Evolutionary conservation across 345 rosid genomes (phyloP).

Genomic region (Firmiana major): DNA sequence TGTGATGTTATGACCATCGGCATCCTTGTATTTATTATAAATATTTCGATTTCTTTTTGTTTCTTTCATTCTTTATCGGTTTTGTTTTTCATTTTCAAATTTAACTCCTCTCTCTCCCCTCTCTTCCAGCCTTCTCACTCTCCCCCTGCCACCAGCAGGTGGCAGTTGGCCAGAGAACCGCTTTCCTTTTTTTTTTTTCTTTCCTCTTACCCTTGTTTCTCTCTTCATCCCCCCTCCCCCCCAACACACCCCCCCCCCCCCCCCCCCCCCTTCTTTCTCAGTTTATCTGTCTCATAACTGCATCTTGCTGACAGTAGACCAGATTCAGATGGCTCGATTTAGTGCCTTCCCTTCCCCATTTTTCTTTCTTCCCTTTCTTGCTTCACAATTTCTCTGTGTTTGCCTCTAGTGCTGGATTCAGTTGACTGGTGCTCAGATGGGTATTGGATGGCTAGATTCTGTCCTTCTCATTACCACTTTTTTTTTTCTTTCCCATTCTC

Average conservation of each 20-base stretch:
- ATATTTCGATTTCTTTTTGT: background rate
- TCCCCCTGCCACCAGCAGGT: background rate
- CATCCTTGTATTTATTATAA: background rate
- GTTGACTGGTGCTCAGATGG: too few relatives aligned
- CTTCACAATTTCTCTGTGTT: background rate
- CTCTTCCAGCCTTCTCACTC: too few relatives aligned
- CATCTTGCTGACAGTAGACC: background rate
- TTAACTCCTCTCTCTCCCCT: background rate
- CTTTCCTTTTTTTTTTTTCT: background rate
- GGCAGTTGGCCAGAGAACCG: too few relatives aligned
- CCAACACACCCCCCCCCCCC: too few relatives aligned
- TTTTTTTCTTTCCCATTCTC: too few relatives aligned
- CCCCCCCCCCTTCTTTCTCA: background rate
- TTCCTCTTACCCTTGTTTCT: too few relatives aligned
- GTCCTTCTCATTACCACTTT: too few relatives aligned
- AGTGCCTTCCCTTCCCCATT: background rate
- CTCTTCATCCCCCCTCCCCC: too few relatives aligned
- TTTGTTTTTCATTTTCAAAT: background rate
- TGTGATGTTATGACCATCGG: background rate
- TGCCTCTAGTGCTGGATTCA: too few relatives aligned
- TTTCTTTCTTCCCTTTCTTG: background rate
- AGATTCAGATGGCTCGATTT: background rate
- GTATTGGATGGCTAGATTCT: too few relatives aligned
- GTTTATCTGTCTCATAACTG: background rate
- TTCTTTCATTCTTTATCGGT: background rate